Base-by-base conservation (phyloP, 257 asterid species). In the Galeopsis tetrahit region DNA sequence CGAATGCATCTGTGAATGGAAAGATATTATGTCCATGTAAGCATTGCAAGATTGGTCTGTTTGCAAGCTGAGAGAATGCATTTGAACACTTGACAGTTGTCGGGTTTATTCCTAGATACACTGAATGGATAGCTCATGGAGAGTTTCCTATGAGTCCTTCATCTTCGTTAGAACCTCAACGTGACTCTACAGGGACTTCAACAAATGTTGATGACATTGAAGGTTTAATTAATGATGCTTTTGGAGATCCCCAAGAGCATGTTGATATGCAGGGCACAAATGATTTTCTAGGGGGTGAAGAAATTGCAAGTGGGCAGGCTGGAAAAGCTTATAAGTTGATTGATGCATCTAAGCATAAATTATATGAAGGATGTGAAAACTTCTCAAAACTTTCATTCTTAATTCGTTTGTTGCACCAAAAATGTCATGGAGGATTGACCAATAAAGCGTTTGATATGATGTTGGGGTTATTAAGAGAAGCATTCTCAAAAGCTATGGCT, bases 81-180 rank as follows among this genome's bases (percentile, higher is more conserved):
- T 67, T 2, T 35, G 62, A 67, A 9, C 72, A 48, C 42, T 33
- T 46, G n/a, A 5, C 11, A 21, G 55, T 63, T 2, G 36, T 15
- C 8, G 69, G 55, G 4, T 63, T 40, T 42, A 63, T 63, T 63
- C 38, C 0, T 15, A 14, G 51, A 3, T 62, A 62, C 34, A 62
- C 49, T 46, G n/a, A 36, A 38, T 62, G 68, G 68, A 62, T 62
- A 31, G n/a, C n/a, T n/a, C n/a, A n/a, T n/a, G n/a, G n/a, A n/a
- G n/a, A n/a, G n/a, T n/a, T n/a, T n/a, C n/a, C n/a, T n/a, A n/a
- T n/a, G n/a, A n/a, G n/a, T n/a, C n/a, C n/a, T n/a, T n/a, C n/a
- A n/a, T n/a, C n/a, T n/a, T n/a, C n/a, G n/a, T n/a, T n/a, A n/a
- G n/a, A n/a, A n/a, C 39, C 2, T 6, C 71, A 46, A 52, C 38